Evolutionary conservation across 805 yeast species (phyloP).

Genomic region (Cyberlindnera veronae): DNA sequence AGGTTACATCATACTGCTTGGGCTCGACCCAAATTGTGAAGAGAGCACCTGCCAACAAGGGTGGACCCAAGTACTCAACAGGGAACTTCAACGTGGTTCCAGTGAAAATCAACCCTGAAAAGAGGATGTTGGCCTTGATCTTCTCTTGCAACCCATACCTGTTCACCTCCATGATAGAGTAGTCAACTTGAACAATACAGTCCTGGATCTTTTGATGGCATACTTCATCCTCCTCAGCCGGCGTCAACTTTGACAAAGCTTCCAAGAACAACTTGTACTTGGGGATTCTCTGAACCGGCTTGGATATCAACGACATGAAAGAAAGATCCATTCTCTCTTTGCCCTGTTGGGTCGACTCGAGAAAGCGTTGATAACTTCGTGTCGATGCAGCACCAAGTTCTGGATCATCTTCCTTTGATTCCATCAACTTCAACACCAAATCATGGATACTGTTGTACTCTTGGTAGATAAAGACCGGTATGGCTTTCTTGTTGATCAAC

Average conservation of each 20-base stretch:
- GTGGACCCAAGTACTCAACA: slow-evolving; percentile 45
- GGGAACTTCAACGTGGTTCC: slow-evolving; percentile 27
- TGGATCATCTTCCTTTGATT: slow-evolving; percentile 27
- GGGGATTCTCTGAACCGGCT: slow-evolving; percentile 47
- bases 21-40: slow-evolving; percentile 37
- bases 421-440: slow-evolving; percentile 32
- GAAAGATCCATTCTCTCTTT: slow-evolving; percentile 43
- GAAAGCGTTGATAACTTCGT: slow-evolving; percentile 33
- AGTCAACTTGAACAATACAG: slow-evolving; percentile 19
- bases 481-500: slow-evolving; percentile 24
- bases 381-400: slow-evolving; percentile 22
- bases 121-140: slow-evolving; percentile 15
- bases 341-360: slow-evolving; percentile 41
- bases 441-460: slow-evolving; percentile 34
- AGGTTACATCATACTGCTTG: slow-evolving; percentile 8
- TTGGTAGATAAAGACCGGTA: slow-evolving; percentile 30
- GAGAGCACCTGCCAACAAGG: slow-evolving; percentile 42
- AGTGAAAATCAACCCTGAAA: slow-evolving; percentile 17
- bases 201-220: slow-evolving; percentile 17
- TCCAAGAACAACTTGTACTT: slow-evolving; percentile 52
- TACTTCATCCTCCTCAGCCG: slow-evolving; percentile 17
- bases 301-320: slow-evolving; percentile 49
- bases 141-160: slow-evolving; percentile 28
- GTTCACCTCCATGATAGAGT: slow-evolving; percentile 29
- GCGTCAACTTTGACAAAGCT: slow-evolving; percentile 32